Percentiles rank a stretch among this genome's conserved stretches.
These are phyloP conservation scores for Bocquillonia castaneifolia DNA, from an alignment of 441 rosid genomes.

Conservation along the genomic window DNA sequence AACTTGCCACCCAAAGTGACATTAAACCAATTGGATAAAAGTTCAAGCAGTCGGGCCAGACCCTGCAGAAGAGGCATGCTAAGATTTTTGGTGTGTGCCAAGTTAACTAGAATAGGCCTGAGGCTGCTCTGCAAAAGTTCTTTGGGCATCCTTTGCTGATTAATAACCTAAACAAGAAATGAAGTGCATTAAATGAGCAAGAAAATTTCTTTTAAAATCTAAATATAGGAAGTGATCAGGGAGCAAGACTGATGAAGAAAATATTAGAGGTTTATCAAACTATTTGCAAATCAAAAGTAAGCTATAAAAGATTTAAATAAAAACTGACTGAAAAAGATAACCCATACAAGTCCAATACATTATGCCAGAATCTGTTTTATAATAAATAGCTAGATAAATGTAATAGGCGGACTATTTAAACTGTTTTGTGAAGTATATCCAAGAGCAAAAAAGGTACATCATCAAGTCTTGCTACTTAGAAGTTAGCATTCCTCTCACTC, in stretches of 20 bases:
- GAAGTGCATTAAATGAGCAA: not conserved
- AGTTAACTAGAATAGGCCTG: constrained; percentile 91
- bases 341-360: not conserved
- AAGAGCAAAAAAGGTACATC: not conserved
- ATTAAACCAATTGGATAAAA: constrained; percentile 95
- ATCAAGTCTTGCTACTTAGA: not conserved
- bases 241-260: not conserved
- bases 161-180: constrained; percentile 62
- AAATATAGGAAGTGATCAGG: not conserved
- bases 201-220: not conserved
- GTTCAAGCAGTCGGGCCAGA: constrained; percentile 96
- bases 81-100: constrained; percentile 97
- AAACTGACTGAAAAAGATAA: not conserved
- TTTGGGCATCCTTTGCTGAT: constrained; percentile 97
- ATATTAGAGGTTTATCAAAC: not conserved
- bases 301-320: not conserved
- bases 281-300: not conserved
- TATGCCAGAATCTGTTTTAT: not conserved
- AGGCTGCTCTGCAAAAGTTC: constrained; percentile 99
- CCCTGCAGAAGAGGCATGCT: constrained; percentile 99
- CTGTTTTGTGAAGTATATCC: not conserved
- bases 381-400: not conserved
- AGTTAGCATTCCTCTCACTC: not conserved
- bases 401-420: not conserved
- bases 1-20: constrained; percentile 96